These are phyloP conservation scores for Amylostereum areolatum DNA, from an alignment of 1,284 basidiomycete species.

Conservation along the genomic window DNA sequence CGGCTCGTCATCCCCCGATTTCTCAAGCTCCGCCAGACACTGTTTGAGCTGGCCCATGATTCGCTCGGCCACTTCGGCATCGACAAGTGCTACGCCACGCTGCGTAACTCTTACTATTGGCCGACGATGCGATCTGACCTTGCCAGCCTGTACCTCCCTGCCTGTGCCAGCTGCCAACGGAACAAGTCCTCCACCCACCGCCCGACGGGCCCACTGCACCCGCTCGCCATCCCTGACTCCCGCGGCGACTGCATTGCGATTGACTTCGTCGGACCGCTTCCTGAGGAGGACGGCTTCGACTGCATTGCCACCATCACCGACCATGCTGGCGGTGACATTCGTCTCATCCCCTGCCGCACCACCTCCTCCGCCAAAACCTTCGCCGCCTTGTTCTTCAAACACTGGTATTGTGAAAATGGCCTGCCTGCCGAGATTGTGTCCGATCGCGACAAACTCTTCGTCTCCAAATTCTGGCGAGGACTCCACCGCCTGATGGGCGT, in stretches of 20 bases:
- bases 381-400: slow-evolving; percentile 23
- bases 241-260: slow-evolving; percentile 24
- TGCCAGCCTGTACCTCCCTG: slow-evolving; percentile 7
- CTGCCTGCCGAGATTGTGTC: slow-evolving; percentile 32
- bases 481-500: slow-evolving; percentile 12
- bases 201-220: background rate
- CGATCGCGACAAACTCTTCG: slow-evolving; percentile 36
- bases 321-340: slow-evolving; percentile 27
- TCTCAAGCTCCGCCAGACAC: slow-evolving; percentile 10
- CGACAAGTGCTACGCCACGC: slow-evolving; percentile 14
- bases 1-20: slow-evolving; percentile 19
- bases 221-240: background rate
- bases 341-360: slow-evolving; percentile 24
- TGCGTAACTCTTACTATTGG: slow-evolving; percentile 15
- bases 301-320: slow-evolving; percentile 28
- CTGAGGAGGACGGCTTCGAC: slow-evolving; percentile 27
- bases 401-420: slow-evolving; percentile 37
- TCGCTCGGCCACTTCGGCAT: slow-evolving; percentile 17
- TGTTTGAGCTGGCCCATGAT: slow-evolving; percentile 17
- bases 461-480: slow-evolving; percentile 17
- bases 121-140: slow-evolving; percentile 13
- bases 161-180: background rate
- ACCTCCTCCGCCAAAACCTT: slow-evolving; percentile 26
- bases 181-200: background rate
- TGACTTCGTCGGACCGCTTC: slow-evolving; percentile 39